phyloP scores from a whole-genome alignment of 169 alveolate species.

The Eimeria falciformis region DNA sequence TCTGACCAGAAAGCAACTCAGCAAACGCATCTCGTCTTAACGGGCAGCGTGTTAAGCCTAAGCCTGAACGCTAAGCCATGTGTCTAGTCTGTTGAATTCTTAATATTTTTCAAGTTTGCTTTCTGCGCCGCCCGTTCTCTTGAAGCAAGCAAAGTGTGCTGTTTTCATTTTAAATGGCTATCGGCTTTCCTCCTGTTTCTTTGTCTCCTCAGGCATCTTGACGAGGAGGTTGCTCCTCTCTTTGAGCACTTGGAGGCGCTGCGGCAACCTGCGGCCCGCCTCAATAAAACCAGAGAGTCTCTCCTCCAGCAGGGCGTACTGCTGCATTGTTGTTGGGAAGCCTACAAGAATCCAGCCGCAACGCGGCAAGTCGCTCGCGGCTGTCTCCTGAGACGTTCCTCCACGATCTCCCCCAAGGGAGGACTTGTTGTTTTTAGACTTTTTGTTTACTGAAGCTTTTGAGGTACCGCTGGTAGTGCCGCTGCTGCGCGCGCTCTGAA shows the following conservation, averaged over 20 bases:
- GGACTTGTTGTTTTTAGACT: too few relatives aligned
- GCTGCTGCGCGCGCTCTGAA: neutral
- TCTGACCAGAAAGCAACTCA: neutral
- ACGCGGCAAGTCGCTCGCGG: neutral
- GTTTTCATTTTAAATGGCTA: too few relatives aligned
- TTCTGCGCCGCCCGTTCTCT: too few relatives aligned
- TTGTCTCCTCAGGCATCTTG: neutral
- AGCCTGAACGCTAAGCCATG: too few relatives aligned
- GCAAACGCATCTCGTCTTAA: too few relatives aligned
- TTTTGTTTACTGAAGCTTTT: neutral
- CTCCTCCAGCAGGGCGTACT: constrained; percentile 23
- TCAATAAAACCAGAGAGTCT: constrained; percentile 42
- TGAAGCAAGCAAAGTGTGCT: too few relatives aligned
- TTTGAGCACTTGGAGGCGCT: neutral
- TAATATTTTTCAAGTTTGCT: too few relatives aligned
- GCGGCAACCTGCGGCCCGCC: neutral
- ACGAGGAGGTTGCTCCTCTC: neutral
- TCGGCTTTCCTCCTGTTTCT: neutral
- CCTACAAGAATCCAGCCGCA: constrained; percentile 54
- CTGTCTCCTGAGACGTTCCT: neutral
- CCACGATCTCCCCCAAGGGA: neutral
- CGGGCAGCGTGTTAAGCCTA: too few relatives aligned
- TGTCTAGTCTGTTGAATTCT: too few relatives aligned
- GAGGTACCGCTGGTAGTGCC: neutral
- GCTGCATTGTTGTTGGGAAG: constrained; percentile 32